Percentiles rank a stretch among this genome's conserved stretches.
These are phyloP conservation scores for Dimocarpus longan DNA, from an alignment of 345 rosid genomes.

Conservation along the genomic window DNA sequence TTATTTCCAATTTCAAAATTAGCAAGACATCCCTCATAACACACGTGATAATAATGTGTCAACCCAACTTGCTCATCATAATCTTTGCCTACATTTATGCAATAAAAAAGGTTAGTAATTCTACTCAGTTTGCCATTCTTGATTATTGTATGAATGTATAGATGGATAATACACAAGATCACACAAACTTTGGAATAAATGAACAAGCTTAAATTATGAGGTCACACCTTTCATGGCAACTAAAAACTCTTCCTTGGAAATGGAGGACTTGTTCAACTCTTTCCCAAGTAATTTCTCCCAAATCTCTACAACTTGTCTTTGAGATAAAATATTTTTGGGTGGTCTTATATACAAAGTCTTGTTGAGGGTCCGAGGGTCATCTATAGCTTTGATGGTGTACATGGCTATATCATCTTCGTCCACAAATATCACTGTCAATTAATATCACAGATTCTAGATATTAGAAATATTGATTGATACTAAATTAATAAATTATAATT, in stretches of 20 bases:
- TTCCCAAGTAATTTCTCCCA: slow-evolving; percentile 72
- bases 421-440: slow-evolving; percentile 45
- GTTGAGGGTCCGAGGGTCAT: slow-evolving; percentile 68
- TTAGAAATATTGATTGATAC: neutral
- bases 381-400: slow-evolving; percentile 59
- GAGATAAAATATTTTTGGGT: slow-evolving; percentile 57
- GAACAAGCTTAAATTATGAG: slow-evolving; percentile 3
- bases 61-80: slow-evolving; percentile 55
- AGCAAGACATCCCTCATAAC: slow-evolving; percentile 73
- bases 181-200: no score
- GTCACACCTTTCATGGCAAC: slow-evolving; percentile 54
- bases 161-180: no score
- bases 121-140: neutral
- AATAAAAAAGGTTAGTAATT: neutral
- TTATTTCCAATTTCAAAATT: slow-evolving; percentile 63
- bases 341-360: slow-evolving; percentile 62
- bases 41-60: slow-evolving; percentile 81
- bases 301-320: slow-evolving; percentile 46
- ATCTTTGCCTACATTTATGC: slow-evolving; percentile 41
- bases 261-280: slow-evolving; percentile 40
- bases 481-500: no score
- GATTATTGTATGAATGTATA: no score
- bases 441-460: neutral
- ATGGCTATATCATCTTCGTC: slow-evolving; percentile 72
- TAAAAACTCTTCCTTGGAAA: slow-evolving; percentile 52